Evolutionary conservation across 2,329 filamentous ascomycete species (phyloP), one percentile per base, ranked within the genome.

Genomic region (Ambrosiella cleistominuta): DNA sequence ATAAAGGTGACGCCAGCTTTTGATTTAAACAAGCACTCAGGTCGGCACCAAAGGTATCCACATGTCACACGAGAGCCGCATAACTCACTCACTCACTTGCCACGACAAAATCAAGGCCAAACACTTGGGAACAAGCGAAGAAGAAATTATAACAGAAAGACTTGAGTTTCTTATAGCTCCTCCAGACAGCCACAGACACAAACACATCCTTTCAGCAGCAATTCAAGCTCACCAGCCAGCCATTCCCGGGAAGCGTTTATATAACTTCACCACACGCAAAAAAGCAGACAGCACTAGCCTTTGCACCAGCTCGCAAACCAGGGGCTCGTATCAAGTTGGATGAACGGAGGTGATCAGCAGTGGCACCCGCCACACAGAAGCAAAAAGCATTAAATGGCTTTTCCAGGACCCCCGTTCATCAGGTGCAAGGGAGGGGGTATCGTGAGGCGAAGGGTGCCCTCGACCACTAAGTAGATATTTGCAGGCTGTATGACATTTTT

Each of bases 271-370:
- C n/a, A n/a, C 11, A 42, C 39, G 39, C 39, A n/a, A 12, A 42
- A 42, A 42, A 12, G 3, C n/a, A 42, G 39, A 7, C 39, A 3
- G n/a, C 11, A 5, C 39, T 42, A 3, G 27, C 27, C 4, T 27
- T 27, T 3, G 27, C 27, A 27, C 27, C 27, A 27, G 27, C 27
- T 27, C 27, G 27, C 27, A n/a, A 19, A 27, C 47, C 17, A 36
- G 47, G 47, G 47, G 47, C 15, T 51, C 47, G 47, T 51, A 51
- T 51, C 47, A 51, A 35, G 47, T 51, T 51, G 47, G 47, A 51
- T 51, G 47, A 51, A 51, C 47, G 47, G 47, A 51, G 47, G 47
- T 27, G 47, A 51, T 51, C 47, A 7, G 27, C 47, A 36, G 6
- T 12, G n/a, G 47, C 12, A 11, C 27, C 19, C 27, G 19, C 19